phyloP scores from a whole-genome alignment of 2,329 filamentous ascomycete genomes.

The Fusarium sp. region DNA sequence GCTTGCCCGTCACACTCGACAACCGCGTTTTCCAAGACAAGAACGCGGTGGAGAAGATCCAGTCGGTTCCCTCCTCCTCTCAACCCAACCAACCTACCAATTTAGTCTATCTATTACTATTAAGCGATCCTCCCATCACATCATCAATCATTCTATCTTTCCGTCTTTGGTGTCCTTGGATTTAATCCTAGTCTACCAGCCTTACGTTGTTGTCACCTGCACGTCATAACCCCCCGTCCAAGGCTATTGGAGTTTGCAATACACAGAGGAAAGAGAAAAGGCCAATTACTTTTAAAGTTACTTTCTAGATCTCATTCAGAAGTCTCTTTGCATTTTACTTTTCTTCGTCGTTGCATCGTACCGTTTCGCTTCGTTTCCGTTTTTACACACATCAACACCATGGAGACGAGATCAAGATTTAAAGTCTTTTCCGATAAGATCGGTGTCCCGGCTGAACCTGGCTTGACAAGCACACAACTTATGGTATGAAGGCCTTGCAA shows the following conservation, averaged over 20 bases:
- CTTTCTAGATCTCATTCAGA: constrained; percentile 7
- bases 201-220: constrained; percentile 28
- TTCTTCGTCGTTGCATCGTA: background rate
- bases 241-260: background rate
- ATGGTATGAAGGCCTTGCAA: constrained; percentile 66
- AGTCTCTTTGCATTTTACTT: constrained; percentile 2
- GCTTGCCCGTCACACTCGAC: constrained; percentile 33
- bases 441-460: constrained; percentile 79
- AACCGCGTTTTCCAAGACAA: constrained; percentile 20
- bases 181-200: constrained; percentile 23
- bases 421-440: constrained; percentile 68
- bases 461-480: constrained; percentile 81
- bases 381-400: constrained; percentile 7
- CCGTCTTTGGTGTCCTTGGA: constrained; percentile 21
- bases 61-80: constrained; percentile 5
- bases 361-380: background rate
- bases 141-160: constrained; percentile 1
- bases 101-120: background rate
- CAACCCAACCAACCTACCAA: background rate
- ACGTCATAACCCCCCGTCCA: constrained; percentile 39
- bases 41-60: constrained; percentile 35
- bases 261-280: background rate
- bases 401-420: constrained; percentile 54
- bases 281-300: constrained; percentile 17
- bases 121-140: constrained; percentile 22